These are phyloP conservation scores for Annulohypoxylon nitens DNA, from an alignment of 495 filamentous ascomycete genomes.

Conservation along the genomic window DNA sequence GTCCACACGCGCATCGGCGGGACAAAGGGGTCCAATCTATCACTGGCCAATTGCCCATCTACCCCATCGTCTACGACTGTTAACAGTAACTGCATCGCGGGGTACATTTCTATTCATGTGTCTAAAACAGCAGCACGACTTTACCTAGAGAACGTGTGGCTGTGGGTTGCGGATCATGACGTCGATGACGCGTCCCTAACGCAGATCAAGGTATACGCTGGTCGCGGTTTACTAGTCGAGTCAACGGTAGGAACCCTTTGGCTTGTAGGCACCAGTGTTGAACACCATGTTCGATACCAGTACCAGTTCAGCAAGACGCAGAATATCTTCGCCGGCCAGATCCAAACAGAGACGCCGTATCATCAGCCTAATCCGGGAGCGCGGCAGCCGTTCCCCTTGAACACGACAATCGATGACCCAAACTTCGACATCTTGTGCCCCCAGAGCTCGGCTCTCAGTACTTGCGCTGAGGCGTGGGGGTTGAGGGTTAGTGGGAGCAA, in stretches of 20 bases:
- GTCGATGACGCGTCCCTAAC: conserved; percentile 69
- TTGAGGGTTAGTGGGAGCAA: conserved; percentile 65
- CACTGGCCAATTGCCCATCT: conserved; percentile 77
- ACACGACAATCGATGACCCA: conserved; percentile 75
- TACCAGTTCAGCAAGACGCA: conserved; percentile 78
- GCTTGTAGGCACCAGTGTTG: conserved; percentile 67
- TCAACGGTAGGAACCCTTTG: conserved; percentile 67
- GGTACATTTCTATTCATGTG: conserved; percentile 77
- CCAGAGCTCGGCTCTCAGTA: conserved; percentile 32
- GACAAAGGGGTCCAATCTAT: conserved; percentile 79
- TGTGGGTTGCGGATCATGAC: conserved; percentile 82
- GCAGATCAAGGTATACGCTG: conserved; percentile 76
- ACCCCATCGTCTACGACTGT: conserved; percentile 64
- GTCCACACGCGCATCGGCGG: conserved; percentile 88
- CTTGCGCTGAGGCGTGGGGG: conserved; percentile 67
- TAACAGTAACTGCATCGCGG: conserved; percentile 72
- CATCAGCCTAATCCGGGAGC: conserved; percentile 78
- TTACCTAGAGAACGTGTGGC: conserved; percentile 77
- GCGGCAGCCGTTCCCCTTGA: conserved; percentile 71
- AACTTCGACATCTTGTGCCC: conserved; percentile 65
- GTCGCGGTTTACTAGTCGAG: conserved; percentile 75
- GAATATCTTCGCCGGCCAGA: conserved; percentile 75
- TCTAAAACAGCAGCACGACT: conserved; percentile 65
- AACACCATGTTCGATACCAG: conserved; percentile 83
- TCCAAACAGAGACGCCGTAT: conserved; percentile 85